Conservation (phyloP, 2,329 filamentous ascomycete genomes). For the Colletotrichum limetticola region DNA sequence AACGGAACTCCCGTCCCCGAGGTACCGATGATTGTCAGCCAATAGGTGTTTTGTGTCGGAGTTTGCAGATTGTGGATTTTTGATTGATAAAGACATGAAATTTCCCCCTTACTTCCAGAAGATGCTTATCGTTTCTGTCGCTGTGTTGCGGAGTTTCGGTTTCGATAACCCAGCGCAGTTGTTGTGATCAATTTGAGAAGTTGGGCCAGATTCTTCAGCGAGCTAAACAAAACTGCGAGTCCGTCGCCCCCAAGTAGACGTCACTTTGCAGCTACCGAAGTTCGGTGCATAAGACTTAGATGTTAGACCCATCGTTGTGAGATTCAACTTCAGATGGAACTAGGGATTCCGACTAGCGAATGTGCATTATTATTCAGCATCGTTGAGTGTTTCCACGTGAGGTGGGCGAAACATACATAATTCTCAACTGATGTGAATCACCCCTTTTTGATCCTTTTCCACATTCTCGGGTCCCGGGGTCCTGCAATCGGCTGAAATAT, state of each 20-base stretch:
- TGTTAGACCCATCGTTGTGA: constrained; percentile 4
- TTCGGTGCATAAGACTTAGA: neutral
- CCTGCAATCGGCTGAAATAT: constrained; percentile 7
- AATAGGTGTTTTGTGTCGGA: neutral
- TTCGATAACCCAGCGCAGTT: no score
- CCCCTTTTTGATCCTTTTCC: neutral
- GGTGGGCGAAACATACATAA: neutral
- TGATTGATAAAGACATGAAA: neutral
- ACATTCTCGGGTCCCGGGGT: neutral
- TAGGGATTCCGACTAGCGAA: neutral
- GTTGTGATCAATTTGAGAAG: neutral
- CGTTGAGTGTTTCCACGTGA: constrained; percentile 15
- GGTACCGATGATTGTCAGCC: neutral
- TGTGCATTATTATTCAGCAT: neutral
- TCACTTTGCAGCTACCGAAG: neutral
- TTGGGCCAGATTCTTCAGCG: neutral
- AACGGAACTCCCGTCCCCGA: neutral
- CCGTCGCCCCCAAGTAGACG: neutral
- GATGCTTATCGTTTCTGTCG: neutral
- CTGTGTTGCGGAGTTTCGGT: neutral
- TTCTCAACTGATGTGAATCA: neutral
- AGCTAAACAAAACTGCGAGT: neutral
- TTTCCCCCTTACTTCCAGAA: neutral
- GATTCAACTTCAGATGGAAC: neutral
- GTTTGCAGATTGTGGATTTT: neutral